A percentile compares a stretch with the other conserved stretches of the same genome.
These are phyloP conservation scores for Paradendryphiella salina DNA, from an alignment of 2,329 filamentous ascomycete species.

Conservation along the genomic window DNA sequence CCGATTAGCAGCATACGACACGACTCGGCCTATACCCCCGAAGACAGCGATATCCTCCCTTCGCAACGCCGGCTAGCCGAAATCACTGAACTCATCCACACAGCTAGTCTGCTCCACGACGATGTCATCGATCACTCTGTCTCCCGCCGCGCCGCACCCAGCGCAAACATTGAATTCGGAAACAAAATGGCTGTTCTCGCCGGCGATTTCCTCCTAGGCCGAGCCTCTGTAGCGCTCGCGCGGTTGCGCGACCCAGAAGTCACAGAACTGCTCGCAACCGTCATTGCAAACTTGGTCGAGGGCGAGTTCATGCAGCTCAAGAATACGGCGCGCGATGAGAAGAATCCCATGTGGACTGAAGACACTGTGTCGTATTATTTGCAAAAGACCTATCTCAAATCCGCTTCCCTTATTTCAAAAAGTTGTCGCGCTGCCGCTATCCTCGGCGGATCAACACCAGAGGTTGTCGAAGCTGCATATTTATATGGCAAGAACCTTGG, in stretches of 20 bases:
- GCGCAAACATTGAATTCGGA: constrained; percentile 91
- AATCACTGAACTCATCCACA: constrained; percentile 97
- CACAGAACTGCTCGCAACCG: constrained; percentile 88
- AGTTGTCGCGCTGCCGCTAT: constrained; percentile 89
- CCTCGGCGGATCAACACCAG: constrained; percentile 73
- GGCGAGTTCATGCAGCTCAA: constrained; percentile 99
- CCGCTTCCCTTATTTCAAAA: constrained; percentile 92
- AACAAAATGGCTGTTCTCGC: constrained; percentile 99
- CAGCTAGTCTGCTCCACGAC: constrained; percentile 93
- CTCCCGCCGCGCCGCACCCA: constrained; percentile 79
- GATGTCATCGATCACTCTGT: constrained; percentile 95
- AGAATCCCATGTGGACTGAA: constrained; percentile 80
- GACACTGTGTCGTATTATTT: constrained; percentile 91
- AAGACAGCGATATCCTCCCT: constrained; percentile 76
- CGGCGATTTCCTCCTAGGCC: constrained; percentile 91
- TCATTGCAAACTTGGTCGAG: constrained; percentile 96
- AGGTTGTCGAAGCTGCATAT: constrained; percentile 89
- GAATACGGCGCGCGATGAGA: constrained; percentile 89
- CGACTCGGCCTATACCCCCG: constrained; percentile 50
- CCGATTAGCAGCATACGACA: constrained; percentile 58
- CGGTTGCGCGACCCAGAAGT: constrained; percentile 91
- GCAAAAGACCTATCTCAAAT: constrained; percentile 98
- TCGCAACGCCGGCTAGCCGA: constrained; percentile 90
- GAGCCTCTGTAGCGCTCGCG: constrained; percentile 90
- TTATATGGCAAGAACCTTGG: constrained; percentile 91